phyloP scores from a whole-genome alignment of 2,329 filamentous ascomycete species.

The Pyrenochaeta sp. region DNA sequence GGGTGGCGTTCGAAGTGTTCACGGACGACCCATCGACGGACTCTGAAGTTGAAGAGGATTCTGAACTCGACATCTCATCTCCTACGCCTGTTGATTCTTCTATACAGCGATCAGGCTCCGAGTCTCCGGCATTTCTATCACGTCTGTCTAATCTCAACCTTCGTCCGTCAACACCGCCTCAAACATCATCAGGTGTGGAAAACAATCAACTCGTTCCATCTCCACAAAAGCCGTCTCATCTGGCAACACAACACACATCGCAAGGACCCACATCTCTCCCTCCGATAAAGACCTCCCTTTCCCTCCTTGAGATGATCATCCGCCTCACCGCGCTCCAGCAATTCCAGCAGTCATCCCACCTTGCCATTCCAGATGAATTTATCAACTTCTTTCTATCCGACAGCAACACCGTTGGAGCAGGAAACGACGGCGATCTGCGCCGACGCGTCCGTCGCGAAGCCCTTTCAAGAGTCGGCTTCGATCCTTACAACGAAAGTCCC shows the following conservation, averaged over 20 bases:
- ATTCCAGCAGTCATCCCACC: slow-evolving; percentile 86
- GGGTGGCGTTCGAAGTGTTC: slow-evolving; percentile 90
- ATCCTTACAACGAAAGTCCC: slow-evolving; percentile 75
- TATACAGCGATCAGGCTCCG: slow-evolving; percentile 31
- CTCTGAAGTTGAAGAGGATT: slow-evolving; percentile 56
- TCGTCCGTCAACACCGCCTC: slow-evolving; percentile 34
- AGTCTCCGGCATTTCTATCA: slow-evolving; percentile 52
- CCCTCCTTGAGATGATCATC: slow-evolving; percentile 86
- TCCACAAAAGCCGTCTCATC: slow-evolving; percentile 26
- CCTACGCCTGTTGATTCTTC: slow-evolving; percentile 22
- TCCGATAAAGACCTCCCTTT: slow-evolving; percentile 71
- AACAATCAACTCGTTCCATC: slow-evolving; percentile 40
- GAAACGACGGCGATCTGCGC: slow-evolving; percentile 67
- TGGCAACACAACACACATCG: slow-evolving; percentile 11
- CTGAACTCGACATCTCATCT: slow-evolving; percentile 16
- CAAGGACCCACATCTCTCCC: slow-evolving; percentile 43
- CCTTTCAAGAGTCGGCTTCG: slow-evolving; percentile 69
- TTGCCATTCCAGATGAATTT: slow-evolving; percentile 89
- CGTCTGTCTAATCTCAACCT: slow-evolving; percentile 58
- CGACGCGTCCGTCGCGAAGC: slow-evolving; percentile 68
- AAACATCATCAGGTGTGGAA: slow-evolving; percentile 14
- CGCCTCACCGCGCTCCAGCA: slow-evolving; percentile 87
- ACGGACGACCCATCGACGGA: slow-evolving; percentile 67
- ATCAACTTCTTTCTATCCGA: slow-evolving; percentile 85
- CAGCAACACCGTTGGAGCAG: slow-evolving; percentile 70